Conservation (phyloP, 2,329 filamentous ascomycete species). For the Aulographum hederae region DNA sequence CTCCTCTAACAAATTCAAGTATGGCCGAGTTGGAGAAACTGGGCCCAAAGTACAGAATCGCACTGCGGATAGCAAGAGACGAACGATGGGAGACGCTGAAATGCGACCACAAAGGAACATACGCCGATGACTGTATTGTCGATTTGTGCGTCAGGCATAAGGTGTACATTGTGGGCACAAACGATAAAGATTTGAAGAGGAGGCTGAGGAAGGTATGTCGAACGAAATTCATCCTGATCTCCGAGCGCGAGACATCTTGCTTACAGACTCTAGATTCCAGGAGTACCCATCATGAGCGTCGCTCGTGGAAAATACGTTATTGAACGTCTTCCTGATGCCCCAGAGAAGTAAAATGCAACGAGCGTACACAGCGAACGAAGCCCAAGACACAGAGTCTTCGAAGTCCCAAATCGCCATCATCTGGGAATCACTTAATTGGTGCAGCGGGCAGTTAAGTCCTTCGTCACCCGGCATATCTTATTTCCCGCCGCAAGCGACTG, state of each 20-base stretch:
- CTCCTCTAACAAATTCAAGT: too few species aligned
- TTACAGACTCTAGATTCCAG: too few species aligned
- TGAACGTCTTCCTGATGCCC: slow-evolving; percentile 73
- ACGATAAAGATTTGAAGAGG: slow-evolving; percentile 65
- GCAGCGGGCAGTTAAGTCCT: too few species aligned
- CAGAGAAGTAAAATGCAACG: slow-evolving; percentile 33
- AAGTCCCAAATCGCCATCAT: too few species aligned
- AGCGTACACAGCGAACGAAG: neutral
- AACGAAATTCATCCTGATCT: too few species aligned
- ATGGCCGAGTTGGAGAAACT: slow-evolving; percentile 77
- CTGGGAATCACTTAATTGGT: too few species aligned
- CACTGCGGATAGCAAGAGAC: slow-evolving; percentile 70
- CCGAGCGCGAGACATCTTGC: too few species aligned
- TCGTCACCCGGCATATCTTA: too few species aligned
- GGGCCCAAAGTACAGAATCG: slow-evolving; percentile 72
- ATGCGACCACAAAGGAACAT: slow-evolving; percentile 80
- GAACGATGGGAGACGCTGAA: slow-evolving; percentile 71
- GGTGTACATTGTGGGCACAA: slow-evolving; percentile 32
- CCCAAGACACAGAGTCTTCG: neutral
- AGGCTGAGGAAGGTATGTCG: slow-evolving; percentile 68
- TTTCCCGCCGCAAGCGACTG: neutral
- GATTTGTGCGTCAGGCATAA: slow-evolving; percentile 26
- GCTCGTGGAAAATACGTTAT: slow-evolving; percentile 78
- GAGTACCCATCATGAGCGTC: slow-evolving; percentile 62
- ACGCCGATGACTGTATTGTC: slow-evolving; percentile 63